A percentile compares a stretch with the other conserved stretches of the same genome.
These are phyloP conservation scores for Cytospora piceae DNA, from an alignment of 2,329 filamentous ascomycete genomes.

Conservation along the genomic window DNA sequence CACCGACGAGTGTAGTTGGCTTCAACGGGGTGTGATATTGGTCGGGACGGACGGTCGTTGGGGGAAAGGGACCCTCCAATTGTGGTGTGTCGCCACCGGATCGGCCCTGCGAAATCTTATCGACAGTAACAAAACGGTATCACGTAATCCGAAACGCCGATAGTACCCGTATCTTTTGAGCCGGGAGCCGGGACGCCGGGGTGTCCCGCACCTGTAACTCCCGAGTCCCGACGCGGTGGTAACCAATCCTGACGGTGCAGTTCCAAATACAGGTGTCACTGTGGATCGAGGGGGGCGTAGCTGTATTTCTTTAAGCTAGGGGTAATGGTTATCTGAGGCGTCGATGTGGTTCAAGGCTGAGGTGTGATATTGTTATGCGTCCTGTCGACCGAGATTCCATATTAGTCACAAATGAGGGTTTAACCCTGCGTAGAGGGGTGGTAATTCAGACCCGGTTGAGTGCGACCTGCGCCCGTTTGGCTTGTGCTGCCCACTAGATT, in stretches of 20 bases:
- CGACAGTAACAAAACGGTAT: conserved; percentile 8
- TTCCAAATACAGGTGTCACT: not conserved
- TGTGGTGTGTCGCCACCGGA: conserved; percentile 17
- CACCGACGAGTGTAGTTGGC: not conserved
- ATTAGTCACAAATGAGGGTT: conserved; percentile 1
- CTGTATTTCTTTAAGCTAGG: too few species aligned
- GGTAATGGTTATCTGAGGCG: too few species aligned
- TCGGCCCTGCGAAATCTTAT: conserved; percentile 26
- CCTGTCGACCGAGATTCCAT: too few species aligned
- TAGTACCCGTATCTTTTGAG: conserved; percentile 25
- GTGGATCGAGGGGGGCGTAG: too few species aligned
- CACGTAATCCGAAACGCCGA: conserved; percentile 24
- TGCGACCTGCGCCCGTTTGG: too few species aligned
- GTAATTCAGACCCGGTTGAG: too few species aligned
- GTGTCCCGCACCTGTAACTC: not conserved
- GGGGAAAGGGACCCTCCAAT: not conserved
- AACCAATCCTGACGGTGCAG: conserved; percentile 18
- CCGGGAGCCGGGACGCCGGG: not conserved
- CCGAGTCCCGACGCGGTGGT: conserved; percentile 13
- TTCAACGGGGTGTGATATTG: not conserved
- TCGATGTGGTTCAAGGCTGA: too few species aligned
- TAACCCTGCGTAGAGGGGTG: not conserved
- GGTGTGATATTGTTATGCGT: too few species aligned
- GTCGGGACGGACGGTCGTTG: not conserved
- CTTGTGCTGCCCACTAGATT: too few species aligned